phyloP scores from a whole-genome alignment of 495 filamentous ascomycete genomes.

The Podospora conica region DNA sequence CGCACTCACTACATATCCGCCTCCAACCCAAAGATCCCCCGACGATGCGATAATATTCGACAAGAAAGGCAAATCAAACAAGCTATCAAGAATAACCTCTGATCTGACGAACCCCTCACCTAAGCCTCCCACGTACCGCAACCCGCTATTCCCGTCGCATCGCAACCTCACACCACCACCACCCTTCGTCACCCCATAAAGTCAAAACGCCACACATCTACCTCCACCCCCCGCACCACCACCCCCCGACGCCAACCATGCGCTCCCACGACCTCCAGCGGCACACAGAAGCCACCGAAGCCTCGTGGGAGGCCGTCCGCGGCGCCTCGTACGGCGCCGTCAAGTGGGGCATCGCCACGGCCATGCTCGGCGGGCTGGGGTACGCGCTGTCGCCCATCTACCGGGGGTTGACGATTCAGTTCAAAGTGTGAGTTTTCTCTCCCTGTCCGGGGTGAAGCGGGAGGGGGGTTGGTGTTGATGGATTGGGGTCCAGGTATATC shows the following conservation, averaged over 20 bases:
- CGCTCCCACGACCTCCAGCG: constrained; percentile 35
- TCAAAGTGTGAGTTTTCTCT: constrained; percentile 64
- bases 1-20: constrained; percentile 1
- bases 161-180: neutral
- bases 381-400: constrained; percentile 67
- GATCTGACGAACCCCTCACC: neutral
- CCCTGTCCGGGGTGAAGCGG: neutral
- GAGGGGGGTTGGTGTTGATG: neutral
- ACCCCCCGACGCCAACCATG: constrained; percentile 17
- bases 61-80: neutral
- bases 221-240: neutral
- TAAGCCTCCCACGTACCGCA: neutral
- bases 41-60: neutral
- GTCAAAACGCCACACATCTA: neutral
- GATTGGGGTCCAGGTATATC: constrained; percentile 51
- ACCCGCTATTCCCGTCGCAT: neutral
- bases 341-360: constrained; percentile 60
- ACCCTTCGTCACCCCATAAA: too few species aligned
- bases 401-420: constrained; percentile 76
- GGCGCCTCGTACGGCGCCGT: constrained; percentile 55
- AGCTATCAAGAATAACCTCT: neutral
- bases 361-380: constrained; percentile 48
- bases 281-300: constrained; percentile 53
- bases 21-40: neutral
- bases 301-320: constrained; percentile 55